Conservation (phyloP, 2,329 filamentous ascomycete genomes). For the Talaromyces sp. region DNA sequence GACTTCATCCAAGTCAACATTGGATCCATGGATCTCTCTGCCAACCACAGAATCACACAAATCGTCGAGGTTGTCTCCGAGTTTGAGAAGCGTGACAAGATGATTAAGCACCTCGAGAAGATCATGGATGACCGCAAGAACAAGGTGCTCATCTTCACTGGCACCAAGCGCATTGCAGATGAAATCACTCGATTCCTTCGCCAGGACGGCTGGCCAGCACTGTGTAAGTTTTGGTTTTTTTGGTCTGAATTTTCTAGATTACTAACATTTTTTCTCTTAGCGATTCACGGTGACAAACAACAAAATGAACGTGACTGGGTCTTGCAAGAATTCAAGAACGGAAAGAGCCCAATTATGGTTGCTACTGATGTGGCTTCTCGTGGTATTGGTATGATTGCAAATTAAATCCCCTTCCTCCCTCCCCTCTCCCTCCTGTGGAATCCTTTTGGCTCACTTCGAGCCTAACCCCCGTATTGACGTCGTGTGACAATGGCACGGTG, state of each 20-base stretch:
- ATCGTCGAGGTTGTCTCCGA: constrained; percentile 94
- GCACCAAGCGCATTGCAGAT: constrained; percentile 85
- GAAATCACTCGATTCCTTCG: constrained; percentile 96
- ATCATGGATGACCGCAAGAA: constrained; percentile 95
- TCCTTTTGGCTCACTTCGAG: constrained; percentile 9
- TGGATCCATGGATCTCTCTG: constrained; percentile 89
- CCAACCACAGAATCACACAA: constrained; percentile 97
- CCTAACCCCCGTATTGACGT: constrained; percentile 44
- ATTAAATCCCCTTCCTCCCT: constrained; percentile 29
- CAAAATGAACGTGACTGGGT: constrained; percentile 99
- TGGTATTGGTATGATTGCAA: constrained; percentile 97
- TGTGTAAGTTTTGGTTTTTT: constrained; percentile 60
- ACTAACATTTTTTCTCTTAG: constrained; percentile 46
- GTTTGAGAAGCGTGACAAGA: constrained; percentile 94
- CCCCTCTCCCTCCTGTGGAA: constrained; percentile 20
- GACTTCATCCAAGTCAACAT: constrained; percentile 99
- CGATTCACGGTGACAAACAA: constrained; percentile 98
- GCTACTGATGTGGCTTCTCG: constrained; percentile 98
- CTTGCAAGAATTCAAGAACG: constrained; percentile 98
- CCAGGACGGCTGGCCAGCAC: constrained; percentile 94
- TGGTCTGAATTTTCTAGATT: background rate
- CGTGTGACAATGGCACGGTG: constrained; percentile 61
- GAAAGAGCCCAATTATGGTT: constrained; percentile 99
- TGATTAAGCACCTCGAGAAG: constrained; percentile 96
- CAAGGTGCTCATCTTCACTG: constrained; percentile 91